phyloP scores from a whole-genome alignment of 345 rosid species.

The Acer saccharum region DNA sequence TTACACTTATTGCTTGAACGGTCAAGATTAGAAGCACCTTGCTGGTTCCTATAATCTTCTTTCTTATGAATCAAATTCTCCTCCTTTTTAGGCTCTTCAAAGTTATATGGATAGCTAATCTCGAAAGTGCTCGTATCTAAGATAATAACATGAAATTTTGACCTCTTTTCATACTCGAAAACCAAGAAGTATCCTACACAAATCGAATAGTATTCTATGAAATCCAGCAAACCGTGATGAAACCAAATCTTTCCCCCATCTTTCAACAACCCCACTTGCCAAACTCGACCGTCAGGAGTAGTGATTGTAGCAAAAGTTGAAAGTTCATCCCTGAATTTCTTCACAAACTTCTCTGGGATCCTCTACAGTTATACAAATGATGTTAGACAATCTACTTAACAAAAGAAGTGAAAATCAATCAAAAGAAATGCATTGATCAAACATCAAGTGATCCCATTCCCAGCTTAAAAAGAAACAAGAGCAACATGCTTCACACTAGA shows the following conservation, averaged over 20 bases:
- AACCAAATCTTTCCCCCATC: constrained; percentile 36
- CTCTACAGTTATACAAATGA: not conserved
- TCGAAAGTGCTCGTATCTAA: constrained; percentile 39
- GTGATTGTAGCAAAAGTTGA: not conserved
- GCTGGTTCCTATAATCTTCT: not conserved
- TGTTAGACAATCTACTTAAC: not conserved
- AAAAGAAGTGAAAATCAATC: not conserved
- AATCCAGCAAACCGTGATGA: constrained; percentile 43
- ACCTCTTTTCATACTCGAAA: constrained; percentile 35
- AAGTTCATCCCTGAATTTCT: not conserved
- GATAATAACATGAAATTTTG: constrained; percentile 22
- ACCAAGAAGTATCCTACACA: constrained; percentile 34
- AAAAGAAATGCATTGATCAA: no score
- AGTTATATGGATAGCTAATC: constrained; percentile 36
- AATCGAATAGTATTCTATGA: constrained; percentile 32
- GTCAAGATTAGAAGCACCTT: not conserved
- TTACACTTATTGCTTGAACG: constrained; percentile 10
- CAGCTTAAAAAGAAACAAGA: no score
- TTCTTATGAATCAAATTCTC: constrained; percentile 14
- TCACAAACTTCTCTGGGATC: not conserved
- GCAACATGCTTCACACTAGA: no score
- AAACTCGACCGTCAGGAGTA: constrained; percentile 22
- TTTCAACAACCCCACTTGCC: constrained; percentile 40
- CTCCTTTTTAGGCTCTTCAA: constrained; percentile 7
- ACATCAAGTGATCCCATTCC: no score